Base-by-base conservation (phyloP, 2,329 filamentous ascomycete genomes). In the Beauveria rudraprayagi region DNA sequence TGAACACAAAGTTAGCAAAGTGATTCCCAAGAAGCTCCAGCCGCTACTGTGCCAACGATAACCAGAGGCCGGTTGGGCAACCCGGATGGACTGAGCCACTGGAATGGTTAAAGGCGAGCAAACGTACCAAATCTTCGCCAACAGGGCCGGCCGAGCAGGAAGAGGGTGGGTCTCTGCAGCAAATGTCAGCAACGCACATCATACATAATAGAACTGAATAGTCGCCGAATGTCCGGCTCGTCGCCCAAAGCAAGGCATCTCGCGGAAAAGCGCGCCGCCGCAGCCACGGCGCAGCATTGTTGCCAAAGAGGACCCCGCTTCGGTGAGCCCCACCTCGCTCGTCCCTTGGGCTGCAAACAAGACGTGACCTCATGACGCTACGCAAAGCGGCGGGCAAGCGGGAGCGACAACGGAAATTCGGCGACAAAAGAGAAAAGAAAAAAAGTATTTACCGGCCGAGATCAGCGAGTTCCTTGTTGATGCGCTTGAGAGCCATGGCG, bases 91-190 rank as follows among this genome's bases (percentile, higher is more conserved):
- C 51, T 53, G 40, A 34, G 54, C 60, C 70, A 67, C 62, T 52
- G 63, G 58, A 55, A 67, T 58, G 60, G 65, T 67, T 63, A 66
- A 66, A 28, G 22, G 68, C 66, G 66, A 67, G 66, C 66, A 66
- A 65, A 83, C 91, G 73, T 92, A 97, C 94, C 86, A 99, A 78
- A 82, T 99, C 94, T 82, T 97, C 93, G 77, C 92, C 92, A 72
- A 95, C 88, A 69, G 94, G 94, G 68, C 94, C 94, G 71, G 94
- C 94, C 75, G 93, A 97, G 87, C 94, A 99, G 70, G 93, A 97
- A 63, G 94, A 97, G 73, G 94, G 94, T 75, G 94, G 94, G 77
- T 99, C 94, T 82, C 94, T 97, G 70, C 65, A 66, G 72, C 66
- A 51, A 61, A 60, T 46, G 55, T 62, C 19, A 56, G 50, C 24